Evolutionary conservation across 2,329 filamentous ascomycete species (phyloP), one percentile per base, ranked within the genome.

Genomic region (Botrytis aclada): DNA sequence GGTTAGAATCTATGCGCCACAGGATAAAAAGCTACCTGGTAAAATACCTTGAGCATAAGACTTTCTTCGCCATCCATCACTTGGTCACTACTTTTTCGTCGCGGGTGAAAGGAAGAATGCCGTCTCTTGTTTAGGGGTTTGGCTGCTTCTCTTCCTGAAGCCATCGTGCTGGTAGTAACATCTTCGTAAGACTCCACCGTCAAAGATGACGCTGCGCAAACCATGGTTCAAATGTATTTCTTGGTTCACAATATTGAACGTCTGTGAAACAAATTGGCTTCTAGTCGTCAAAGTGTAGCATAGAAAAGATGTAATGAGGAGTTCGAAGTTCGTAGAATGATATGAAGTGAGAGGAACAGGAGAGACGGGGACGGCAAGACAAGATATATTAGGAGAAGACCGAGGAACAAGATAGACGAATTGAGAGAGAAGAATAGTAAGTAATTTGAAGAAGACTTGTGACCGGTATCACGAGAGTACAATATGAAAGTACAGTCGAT

Each of bases 11-110:
- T n/a, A 63, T 43, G 37, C 43, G 32, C 29, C 69, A 60, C 45
- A n/a, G 32, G 8, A 34, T 29, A 20, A 45, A 12, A 45, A 62
- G 10, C 37, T 12, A 37, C 8, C 29, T 8, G 39, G 34, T n/a
- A 63, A 74, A 77, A 41, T 77, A 88, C 85, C 84, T 87, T 90
- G 70, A 91, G 83, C 71, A 91, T 79, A 45, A 91, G 81, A 34
- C 85, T 84, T 77, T 91, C 89, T 76, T 91, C 89, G 54, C 87
- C 85, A 60, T 91, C 89, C 83, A 90, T 87, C 75, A 87, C 85
- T 77, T 86, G 85, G 54, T 89, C 86, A n/a, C 89, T 83, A 18
- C 88, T 90, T 76, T 86, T 84, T 77, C 88, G 78, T 43, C 81
- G 82, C 2, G 86, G 87, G 71, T 87, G 82, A 73, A 88, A 88